phyloP scores from a whole-genome alignment of 352 stramenopile species.

The Pythium aristosporum region DNA sequence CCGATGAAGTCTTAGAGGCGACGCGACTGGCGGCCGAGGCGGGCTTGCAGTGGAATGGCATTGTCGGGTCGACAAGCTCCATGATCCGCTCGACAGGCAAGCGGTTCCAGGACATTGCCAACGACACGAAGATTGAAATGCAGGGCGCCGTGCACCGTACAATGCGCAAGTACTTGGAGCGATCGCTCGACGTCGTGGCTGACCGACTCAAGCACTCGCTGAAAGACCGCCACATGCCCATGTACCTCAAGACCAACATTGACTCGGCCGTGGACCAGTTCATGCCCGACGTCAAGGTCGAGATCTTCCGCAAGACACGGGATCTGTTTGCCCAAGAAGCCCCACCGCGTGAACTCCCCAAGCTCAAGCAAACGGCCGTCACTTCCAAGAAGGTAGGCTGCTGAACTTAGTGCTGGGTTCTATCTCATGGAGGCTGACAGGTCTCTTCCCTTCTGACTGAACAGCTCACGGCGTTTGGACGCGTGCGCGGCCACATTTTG shows the following conservation, averaged over 20 bases:
- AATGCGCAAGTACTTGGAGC: slow-evolving; percentile 72
- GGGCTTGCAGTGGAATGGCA: slow-evolving; percentile 50
- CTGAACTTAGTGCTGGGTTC: neutral
- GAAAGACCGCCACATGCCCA: slow-evolving; percentile 84
- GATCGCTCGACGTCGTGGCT: slow-evolving; percentile 74
- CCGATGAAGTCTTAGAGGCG: slow-evolving; percentile 61
- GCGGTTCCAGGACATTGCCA: slow-evolving; percentile 78
- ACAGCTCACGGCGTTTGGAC: slow-evolving; percentile 40
- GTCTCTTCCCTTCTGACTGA: neutral
- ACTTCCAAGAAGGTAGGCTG: slow-evolving; percentile 7
- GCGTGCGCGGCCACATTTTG: slow-evolving; percentile 72
- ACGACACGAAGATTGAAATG: slow-evolving; percentile 83
- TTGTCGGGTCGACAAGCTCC: slow-evolving; percentile 74
- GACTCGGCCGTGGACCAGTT: slow-evolving; percentile 85
- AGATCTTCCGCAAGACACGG: slow-evolving; percentile 84
- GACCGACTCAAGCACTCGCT: slow-evolving; percentile 70
- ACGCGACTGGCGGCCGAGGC: slow-evolving; percentile 43
- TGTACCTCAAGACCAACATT: slow-evolving; percentile 82
- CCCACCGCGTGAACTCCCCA: slow-evolving; percentile 8
- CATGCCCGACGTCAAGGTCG: slow-evolving; percentile 87
- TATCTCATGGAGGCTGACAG: neutral
- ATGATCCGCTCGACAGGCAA: slow-evolving; percentile 83
- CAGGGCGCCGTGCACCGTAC: slow-evolving; percentile 80
- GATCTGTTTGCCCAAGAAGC: slow-evolving; percentile 62
- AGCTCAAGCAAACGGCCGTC: slow-evolving; percentile 6